Base-by-base conservation (phyloP, 805 yeast species). In the Ogataea trehaloabstinens region DNA sequence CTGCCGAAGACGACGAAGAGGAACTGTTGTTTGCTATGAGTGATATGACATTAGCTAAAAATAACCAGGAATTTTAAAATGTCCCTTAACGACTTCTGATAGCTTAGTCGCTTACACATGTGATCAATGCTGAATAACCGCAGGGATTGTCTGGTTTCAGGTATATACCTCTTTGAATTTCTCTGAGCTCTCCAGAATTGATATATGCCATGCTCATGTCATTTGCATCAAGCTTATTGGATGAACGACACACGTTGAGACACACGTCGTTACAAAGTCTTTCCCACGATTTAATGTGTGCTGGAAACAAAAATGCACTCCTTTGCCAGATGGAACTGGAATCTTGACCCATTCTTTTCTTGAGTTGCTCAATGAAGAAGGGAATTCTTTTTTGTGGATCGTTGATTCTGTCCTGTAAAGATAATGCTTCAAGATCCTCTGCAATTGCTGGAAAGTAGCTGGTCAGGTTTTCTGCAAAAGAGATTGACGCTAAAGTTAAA, bases 401-500 rank as follows among this genome's bases (percentile, higher is more conserved):
- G 3, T 62, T 58, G 4, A 69, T 63, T 8, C 52, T 33, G 16
- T 71, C 76, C 0, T 54, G 46, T 22, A 83, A 53, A 1, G 79
- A 56, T 22, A 85, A 54, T 0, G 68, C 61, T 25, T 64, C 67
- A 31, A 93, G 62, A 58, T 90, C 96, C 15, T 80, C 82, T 37
- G 73, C 72, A 0, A 93, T 80, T 1, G 74, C 78, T 28, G 71
- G 56, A 37, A 84, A 68, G 41, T 80, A 81, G 12, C 75, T 82
- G 5, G 67, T 65, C 40, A 74, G 64, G 33, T 78, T 68, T 35
- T 87, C 85, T 7, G 80, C 67, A 2, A 93, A 70, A 0, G 86
- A 71, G 17, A 91, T 78, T 0, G 95, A 89, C 4, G 95, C 96
- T 29, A 91, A 67, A 1, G 88, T 76, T 42, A 90, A 61, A 0